These are phyloP conservation scores for Paramarasmius palmivorus DNA, from an alignment of 1,284 basidiomycete species.

Conservation along the genomic window DNA sequence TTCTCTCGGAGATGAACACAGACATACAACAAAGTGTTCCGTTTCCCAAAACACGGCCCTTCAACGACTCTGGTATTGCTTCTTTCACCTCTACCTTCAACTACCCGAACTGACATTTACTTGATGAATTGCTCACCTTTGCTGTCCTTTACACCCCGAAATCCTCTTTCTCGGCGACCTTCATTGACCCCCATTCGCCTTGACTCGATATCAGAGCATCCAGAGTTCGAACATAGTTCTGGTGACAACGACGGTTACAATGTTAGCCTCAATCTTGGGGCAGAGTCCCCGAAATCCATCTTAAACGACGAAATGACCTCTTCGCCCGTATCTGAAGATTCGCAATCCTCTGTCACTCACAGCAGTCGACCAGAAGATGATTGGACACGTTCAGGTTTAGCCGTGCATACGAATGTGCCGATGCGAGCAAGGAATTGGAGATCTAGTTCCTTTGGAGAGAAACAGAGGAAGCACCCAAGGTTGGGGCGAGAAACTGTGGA, in stretches of 20 bases:
- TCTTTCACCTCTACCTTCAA: neutral
- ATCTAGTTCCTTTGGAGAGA: neutral
- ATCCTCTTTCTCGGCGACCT: neutral
- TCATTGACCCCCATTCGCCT: neutral
- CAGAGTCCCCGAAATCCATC: neutral
- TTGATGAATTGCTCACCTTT: neutral
- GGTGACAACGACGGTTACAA: neutral
- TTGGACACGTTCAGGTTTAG: neutral
- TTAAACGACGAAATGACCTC: neutral
- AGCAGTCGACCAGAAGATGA: neutral
- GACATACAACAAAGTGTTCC: no score
- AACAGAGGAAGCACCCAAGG: neutral
- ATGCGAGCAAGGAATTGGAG: conserved; percentile 2
- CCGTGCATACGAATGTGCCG: neutral
- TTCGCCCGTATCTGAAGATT: neutral
- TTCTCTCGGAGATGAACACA: no score
- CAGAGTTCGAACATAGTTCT: neutral
- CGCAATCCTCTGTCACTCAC: neutral
- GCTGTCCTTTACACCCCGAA: neutral
- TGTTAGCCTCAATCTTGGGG: neutral
- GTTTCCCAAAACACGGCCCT: no score
- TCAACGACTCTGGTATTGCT: neutral
- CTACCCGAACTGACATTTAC: neutral
- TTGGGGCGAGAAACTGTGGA: neutral
- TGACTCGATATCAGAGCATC: neutral